These are phyloP conservation scores for Petunia axillaris DNA, from an alignment of 257 asterid species.

Conservation along the genomic window DNA sequence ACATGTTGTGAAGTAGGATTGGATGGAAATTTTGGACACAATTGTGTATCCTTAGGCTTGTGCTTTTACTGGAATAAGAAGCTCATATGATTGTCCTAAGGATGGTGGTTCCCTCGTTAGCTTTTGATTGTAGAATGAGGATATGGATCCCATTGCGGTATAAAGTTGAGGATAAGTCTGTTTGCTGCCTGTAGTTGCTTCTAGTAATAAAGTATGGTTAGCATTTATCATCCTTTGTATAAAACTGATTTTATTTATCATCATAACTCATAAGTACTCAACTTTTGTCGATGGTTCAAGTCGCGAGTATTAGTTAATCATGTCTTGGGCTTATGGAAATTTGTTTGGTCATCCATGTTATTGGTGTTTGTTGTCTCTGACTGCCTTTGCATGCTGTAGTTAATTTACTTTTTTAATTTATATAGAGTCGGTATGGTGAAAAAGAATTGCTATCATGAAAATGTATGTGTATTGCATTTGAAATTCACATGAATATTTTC, in stretches of 20 bases:
- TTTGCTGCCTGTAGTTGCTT: constrained; percentile 4
- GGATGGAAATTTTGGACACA: not conserved
- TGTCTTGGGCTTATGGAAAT: not conserved
- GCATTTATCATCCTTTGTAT: not conserved
- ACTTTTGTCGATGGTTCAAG: too few species aligned
- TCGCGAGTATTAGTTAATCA: not conserved
- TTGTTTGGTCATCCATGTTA: constrained; percentile 12
- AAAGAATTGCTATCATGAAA: constrained; percentile 16
- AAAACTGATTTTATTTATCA: not conserved
- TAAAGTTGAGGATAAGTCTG: not conserved
- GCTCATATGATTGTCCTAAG: not conserved
- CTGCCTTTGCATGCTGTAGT: not conserved
- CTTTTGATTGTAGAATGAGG: not conserved
- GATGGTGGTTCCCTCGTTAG: not conserved
- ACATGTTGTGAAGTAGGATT: constrained; percentile 15
- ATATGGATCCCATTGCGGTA: not conserved
- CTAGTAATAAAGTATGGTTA: not conserved
- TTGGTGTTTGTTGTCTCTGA: not conserved
- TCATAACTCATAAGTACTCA: too few species aligned
- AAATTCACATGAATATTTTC: constrained; percentile 9
- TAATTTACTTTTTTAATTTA: not conserved
- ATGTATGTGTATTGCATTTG: not conserved
- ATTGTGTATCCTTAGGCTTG: not conserved
- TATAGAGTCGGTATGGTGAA: not conserved
- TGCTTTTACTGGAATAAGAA: constrained; percentile 13